Conservation (phyloP, 164 flowering plant genomes). For the Malania oleifera region DNA sequence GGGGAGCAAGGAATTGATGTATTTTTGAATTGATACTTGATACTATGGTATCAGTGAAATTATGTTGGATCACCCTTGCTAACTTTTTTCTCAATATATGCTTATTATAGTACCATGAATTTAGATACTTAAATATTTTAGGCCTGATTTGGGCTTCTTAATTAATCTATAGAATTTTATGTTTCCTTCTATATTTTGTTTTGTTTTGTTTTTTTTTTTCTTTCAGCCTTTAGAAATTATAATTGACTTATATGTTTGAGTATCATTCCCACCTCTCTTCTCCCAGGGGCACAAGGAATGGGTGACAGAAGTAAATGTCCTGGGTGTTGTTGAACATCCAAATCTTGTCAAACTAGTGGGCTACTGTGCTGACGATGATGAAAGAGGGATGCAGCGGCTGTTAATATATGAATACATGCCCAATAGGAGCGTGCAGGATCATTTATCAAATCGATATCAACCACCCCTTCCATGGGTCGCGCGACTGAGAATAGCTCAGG, state of each 20-base stretch:
- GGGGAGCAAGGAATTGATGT: no score
- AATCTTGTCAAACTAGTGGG: slow-evolving; percentile 58
- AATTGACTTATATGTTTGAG: no score
- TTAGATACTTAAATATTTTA: neutral
- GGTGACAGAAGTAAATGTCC: slow-evolving; percentile 55
- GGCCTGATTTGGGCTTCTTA: neutral
- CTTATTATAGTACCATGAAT: no score
- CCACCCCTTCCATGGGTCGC: slow-evolving; percentile 41
- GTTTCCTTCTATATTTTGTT: no score
- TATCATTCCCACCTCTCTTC: neutral
- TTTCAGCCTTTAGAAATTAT: neutral
- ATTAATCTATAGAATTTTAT: neutral
- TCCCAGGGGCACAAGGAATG: slow-evolving; percentile 58
- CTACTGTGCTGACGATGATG: slow-evolving; percentile 58
- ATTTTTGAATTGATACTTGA: no score
- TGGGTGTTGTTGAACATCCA: slow-evolving; percentile 51
- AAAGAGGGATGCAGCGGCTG: slow-evolving; percentile 55
- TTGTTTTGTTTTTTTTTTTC: neutral
- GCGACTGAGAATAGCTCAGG: slow-evolving; percentile 47
- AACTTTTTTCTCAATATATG: no score
- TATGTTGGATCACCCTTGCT: no score
- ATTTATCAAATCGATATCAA: slow-evolving; percentile 24
- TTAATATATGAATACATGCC: slow-evolving; percentile 52
- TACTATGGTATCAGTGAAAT: no score
- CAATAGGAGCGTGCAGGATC: slow-evolving; percentile 49